These are phyloP conservation scores for Fusarium sp. DNA, from an alignment of 2,329 filamentous ascomycete genomes.

Conservation along the genomic window DNA sequence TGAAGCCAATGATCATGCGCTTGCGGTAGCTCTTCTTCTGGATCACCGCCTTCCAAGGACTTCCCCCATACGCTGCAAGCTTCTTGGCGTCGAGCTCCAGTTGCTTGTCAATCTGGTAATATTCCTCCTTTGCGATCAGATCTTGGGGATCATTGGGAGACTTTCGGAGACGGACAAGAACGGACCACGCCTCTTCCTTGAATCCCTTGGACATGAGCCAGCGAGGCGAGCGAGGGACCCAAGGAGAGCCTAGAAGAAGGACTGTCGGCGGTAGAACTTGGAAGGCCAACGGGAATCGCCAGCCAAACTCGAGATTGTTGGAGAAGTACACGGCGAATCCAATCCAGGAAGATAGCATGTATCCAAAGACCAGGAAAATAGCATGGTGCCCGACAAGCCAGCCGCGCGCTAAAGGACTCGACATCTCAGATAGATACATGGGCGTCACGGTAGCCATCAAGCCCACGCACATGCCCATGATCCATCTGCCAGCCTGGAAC, in stretches of 20 bases:
- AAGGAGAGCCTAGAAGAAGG: constrained; percentile 48
- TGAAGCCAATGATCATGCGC: constrained; percentile 60
- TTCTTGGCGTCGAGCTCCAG: constrained; percentile 54
- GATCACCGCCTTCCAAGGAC: constrained; percentile 55
- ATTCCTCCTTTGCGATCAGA: constrained; percentile 55
- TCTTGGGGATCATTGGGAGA: constrained; percentile 47
- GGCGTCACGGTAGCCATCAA: constrained; percentile 50
- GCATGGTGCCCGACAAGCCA: constrained; percentile 60
- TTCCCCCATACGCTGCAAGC: constrained; percentile 51
- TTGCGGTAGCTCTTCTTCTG: constrained; percentile 59
- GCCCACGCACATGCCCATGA: constrained; percentile 56
- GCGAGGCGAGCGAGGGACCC: constrained; percentile 55
- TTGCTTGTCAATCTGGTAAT: constrained; percentile 58
- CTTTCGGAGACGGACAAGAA: constrained; percentile 51
- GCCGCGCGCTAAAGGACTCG: constrained; percentile 55
- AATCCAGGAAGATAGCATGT: constrained; percentile 53
- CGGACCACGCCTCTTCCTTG: constrained; percentile 55
- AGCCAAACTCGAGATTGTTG: constrained; percentile 49
- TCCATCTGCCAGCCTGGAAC: constrained; percentile 55
- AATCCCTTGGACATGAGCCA: constrained; percentile 59
- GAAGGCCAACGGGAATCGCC: constrained; percentile 55
- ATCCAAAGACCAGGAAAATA: constrained; percentile 56
- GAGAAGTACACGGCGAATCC: constrained; percentile 50
- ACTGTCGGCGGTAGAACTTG: constrained; percentile 52
- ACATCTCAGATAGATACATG: constrained; percentile 48